Evolutionary conservation across 192 early-diverging fungal genomes (phyloP).

Genomic region (Thamnidium elegans): DNA sequence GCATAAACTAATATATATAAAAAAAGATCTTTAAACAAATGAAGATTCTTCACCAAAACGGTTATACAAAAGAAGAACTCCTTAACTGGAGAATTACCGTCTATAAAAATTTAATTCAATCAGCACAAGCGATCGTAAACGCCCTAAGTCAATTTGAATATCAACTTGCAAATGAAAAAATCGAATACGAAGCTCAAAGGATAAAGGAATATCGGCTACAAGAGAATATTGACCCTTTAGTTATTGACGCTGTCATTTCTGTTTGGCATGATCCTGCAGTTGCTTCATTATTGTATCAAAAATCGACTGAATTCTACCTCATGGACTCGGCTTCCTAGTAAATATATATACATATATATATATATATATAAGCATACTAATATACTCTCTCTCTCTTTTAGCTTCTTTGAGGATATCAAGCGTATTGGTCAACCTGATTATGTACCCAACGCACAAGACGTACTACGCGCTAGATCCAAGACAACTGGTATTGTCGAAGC

Average conservation of each 20-base stretch:
- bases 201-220: slow-evolving; percentile 10
- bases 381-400: slow-evolving; percentile 26
- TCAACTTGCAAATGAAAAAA: slow-evolving; percentile 40
- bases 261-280: slow-evolving; percentile 73
- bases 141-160: slow-evolving; percentile 66
- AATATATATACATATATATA: no score
- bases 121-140: slow-evolving; percentile 70
- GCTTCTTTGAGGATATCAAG: slow-evolving; percentile 88
- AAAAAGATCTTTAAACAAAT: slow-evolving; percentile 84
- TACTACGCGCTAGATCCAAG: slow-evolving; percentile 94
- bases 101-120: slow-evolving; percentile 84
- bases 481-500: slow-evolving; percentile 98
- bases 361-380: slow-evolving; percentile 3
- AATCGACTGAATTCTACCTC: slow-evolving; percentile 77
- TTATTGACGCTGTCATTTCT: slow-evolving; percentile 66
- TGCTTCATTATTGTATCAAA: slow-evolving; percentile 60
- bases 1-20: no score
- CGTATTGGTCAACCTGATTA: slow-evolving; percentile 82
- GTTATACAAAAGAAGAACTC: slow-evolving; percentile 82
- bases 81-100: slow-evolving; percentile 73
- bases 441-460: slow-evolving; percentile 90
- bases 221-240: slow-evolving; percentile 21
- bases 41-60: slow-evolving; percentile 96
- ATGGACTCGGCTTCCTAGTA: slow-evolving; percentile 93
- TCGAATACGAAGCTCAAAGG: neutral